Percentiles rank a stretch among this genome's conserved stretches.
phyloP scores from a whole-genome alignment of 768 basidiomycete genomes.

The Piloderma croceum region DNA sequence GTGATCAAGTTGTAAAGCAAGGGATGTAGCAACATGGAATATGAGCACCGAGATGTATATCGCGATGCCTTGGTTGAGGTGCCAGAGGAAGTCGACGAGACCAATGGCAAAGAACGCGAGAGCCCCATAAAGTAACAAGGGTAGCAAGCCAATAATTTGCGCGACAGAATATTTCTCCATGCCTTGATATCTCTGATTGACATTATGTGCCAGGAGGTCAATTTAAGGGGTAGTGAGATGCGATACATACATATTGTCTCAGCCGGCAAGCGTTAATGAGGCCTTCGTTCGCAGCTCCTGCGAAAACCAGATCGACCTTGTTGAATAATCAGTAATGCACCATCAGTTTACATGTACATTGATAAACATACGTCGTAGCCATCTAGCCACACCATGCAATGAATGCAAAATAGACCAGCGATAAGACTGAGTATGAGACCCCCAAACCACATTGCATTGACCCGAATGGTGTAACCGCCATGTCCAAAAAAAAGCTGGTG shows the following conservation, averaged over 20 bases:
- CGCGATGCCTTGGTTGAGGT: conserved; percentile 12
- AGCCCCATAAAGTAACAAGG: conserved; percentile 10
- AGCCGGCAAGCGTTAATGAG: conserved; percentile 7
- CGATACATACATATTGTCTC: conserved; percentile 12
- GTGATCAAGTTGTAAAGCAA: conserved; percentile 12
- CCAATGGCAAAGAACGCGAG: conserved; percentile 14
- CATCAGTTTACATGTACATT: neutral
- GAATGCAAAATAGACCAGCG: conserved; percentile 10
- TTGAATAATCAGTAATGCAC: neutral
- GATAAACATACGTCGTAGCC: conserved; percentile 7
- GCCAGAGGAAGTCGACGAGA: conserved; percentile 13
- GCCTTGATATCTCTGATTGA: conserved; percentile 5
- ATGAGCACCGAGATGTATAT: conserved; percentile 9
- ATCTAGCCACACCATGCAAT: conserved; percentile 13
- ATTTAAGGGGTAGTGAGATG: too few species aligned
- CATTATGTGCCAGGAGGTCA: neutral
- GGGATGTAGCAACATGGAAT: conserved; percentile 10
- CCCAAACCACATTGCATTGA: conserved; percentile 15
- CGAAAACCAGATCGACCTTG: neutral
- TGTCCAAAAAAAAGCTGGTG: conserved; percentile 3
- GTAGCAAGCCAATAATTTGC: conserved; percentile 9
- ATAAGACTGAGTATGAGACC: conserved; percentile 12
- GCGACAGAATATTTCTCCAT: conserved; percentile 5
- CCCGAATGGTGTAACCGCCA: conserved; percentile 10
- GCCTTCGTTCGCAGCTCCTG: neutral